A percentile compares a stretch with the other conserved stretches of the same genome.
Conservation (phyloP, 148 eudicot genomes). For the Silene latifolia region DNA sequence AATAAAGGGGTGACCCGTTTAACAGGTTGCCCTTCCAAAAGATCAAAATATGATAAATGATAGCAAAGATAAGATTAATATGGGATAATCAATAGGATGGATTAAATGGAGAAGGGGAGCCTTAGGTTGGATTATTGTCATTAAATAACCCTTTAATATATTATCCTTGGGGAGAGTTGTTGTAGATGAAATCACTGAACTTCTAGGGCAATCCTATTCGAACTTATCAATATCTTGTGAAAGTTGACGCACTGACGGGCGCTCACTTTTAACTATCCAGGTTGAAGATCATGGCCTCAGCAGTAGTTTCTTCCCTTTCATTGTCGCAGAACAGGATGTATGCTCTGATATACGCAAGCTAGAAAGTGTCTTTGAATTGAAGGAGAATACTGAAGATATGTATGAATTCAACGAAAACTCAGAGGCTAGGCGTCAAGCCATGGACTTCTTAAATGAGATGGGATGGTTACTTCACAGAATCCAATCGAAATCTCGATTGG, state of each 20-base stretch:
- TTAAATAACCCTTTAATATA: too few relatives aligned
- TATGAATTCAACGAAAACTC: constrained; percentile 21
- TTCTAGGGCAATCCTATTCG: not conserved
- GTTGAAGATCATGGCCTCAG: constrained; percentile 78
- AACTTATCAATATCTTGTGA: not conserved
- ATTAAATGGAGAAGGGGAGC: too few relatives aligned
- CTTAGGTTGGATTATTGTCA: too few relatives aligned
- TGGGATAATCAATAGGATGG: too few relatives aligned
- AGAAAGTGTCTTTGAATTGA: constrained; percentile 42
- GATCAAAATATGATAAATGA: too few relatives aligned
- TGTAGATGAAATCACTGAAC: too few relatives aligned
- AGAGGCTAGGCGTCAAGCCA: constrained; percentile 47
- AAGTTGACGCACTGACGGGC: not conserved
- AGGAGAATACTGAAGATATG: constrained; percentile 35
- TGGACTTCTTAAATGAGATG: constrained; percentile 77
- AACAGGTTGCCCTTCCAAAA: too few relatives aligned
- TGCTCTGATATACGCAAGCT: constrained; percentile 73
- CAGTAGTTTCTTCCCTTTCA: constrained; percentile 84
- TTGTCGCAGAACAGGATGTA: constrained; percentile 80
- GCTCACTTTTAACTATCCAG: constrained; percentile 32
- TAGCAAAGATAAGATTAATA: too few relatives aligned
- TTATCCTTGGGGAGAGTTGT: too few relatives aligned
- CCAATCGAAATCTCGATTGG: constrained; percentile 47
- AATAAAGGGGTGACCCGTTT: too few relatives aligned
- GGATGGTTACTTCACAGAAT: constrained; percentile 90